A percentile compares a stretch with the other conserved stretches of the same genome.
Evolutionary conservation across 2,329 filamentous ascomycete genomes (phyloP).

Genomic region (Geosmithia putterillii): DNA sequence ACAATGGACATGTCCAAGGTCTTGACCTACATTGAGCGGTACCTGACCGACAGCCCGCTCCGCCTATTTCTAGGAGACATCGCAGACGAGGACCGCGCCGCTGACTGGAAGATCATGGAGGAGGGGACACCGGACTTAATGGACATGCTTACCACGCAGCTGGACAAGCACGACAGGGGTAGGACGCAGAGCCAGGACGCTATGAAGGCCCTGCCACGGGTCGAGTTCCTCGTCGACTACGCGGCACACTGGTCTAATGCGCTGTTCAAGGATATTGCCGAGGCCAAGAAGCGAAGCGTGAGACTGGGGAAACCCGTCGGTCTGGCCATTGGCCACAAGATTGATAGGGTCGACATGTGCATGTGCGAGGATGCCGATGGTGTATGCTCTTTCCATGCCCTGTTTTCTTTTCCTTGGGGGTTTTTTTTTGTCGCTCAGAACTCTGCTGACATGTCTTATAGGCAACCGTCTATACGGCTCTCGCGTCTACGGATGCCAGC

Average conservation of each 20-base stretch:
- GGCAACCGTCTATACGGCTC: conserved; percentile 25
- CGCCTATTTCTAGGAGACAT: conserved; percentile 44
- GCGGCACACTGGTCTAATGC: conserved; percentile 43
- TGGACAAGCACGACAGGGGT: conserved; percentile 31
- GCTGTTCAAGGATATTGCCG: conserved; percentile 56
- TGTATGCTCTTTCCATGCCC: conserved; percentile 14
- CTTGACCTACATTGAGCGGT: conserved; percentile 64
- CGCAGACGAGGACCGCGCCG: conserved; percentile 35
- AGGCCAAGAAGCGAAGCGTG: conserved; percentile 56
- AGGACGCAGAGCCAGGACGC: conserved; percentile 23
- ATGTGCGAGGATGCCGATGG: conserved; percentile 14
- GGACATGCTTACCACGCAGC: conserved; percentile 34
- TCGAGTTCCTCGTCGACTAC: conserved; percentile 52
- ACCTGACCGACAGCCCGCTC: conserved; percentile 55
- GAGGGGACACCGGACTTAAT: conserved; percentile 28
- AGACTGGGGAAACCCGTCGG: conserved; percentile 46
- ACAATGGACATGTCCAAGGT: conserved; percentile 62
- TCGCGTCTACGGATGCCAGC: conserved; percentile 22
- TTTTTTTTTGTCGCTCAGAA: conserved; percentile 1
- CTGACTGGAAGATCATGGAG: conserved; percentile 29
- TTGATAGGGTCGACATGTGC: background rate
- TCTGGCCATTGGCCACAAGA: conserved; percentile 23
- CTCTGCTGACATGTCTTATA: conserved; percentile 3
- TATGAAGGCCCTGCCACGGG: conserved; percentile 41
- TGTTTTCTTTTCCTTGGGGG: background rate